Evolutionary conservation across 306 rosid species (phyloP).

Genomic region (Gastrolobium bilobum): DNA sequence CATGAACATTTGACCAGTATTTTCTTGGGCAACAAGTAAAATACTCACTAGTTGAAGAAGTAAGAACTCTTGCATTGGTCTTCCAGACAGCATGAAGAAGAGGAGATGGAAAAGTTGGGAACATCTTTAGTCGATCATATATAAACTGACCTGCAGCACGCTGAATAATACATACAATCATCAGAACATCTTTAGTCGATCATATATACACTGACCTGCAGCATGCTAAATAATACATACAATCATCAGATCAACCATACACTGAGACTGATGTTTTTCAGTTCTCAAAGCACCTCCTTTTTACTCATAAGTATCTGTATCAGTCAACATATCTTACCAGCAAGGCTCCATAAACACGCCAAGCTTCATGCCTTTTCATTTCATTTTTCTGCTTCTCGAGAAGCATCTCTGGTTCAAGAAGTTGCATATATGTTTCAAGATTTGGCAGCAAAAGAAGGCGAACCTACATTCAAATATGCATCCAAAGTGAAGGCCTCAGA

Average conservation of each 20-base stretch:
- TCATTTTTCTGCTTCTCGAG: slow-evolving; percentile 83
- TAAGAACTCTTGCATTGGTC: slow-evolving; percentile 54
- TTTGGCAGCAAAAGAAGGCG: slow-evolving; percentile 80
- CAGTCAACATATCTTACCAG: slow-evolving; percentile 62
- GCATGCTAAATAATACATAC: slow-evolving; percentile 57
- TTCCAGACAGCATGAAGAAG: slow-evolving; percentile 54
- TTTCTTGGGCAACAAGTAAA: slow-evolving; percentile 15
- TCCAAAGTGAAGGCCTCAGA: slow-evolving; percentile 40
- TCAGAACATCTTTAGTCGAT: slow-evolving; percentile 54
- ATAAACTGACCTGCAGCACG: slow-evolving; percentile 67
- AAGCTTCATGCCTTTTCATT: slow-evolving; percentile 86
- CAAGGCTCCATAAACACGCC: slow-evolving; percentile 89
- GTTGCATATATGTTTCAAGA: slow-evolving; percentile 75
- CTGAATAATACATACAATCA: slow-evolving; percentile 48
- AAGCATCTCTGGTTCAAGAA: slow-evolving; percentile 88
- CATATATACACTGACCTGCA: slow-evolving; percentile 64
- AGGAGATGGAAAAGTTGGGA: slow-evolving; percentile 57
- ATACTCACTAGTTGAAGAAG: slow-evolving; percentile 58
- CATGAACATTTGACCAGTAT: slow-evolving; percentile 21
- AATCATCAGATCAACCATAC: slow-evolving; percentile 41
- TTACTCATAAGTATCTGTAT: neutral
- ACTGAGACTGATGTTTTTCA: slow-evolving; percentile 18
- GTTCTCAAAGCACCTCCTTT: slow-evolving; percentile 15
- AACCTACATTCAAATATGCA: slow-evolving; percentile 61
- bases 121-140: slow-evolving; percentile 57